Evolutionary conservation across 2,329 filamentous ascomycete species (phyloP).

Genomic region (Apiospora malaysiana): DNA sequence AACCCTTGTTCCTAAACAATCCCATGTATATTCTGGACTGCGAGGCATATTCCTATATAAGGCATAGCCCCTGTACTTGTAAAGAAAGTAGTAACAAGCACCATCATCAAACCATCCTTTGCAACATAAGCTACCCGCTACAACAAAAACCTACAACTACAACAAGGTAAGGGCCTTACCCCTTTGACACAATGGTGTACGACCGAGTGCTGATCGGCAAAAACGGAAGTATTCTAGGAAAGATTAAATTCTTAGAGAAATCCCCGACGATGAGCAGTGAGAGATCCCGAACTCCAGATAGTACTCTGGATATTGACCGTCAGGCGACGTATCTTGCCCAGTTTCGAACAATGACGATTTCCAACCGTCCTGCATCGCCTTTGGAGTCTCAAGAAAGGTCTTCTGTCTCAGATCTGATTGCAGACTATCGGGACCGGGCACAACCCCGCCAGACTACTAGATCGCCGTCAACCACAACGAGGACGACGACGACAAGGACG

Average conservation of each 20-base stretch:
- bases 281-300: not conserved
- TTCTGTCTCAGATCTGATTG: not conserved
- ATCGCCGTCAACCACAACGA: not conserved
- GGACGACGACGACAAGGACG: not conserved
- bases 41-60: not conserved
- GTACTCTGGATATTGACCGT: not conserved
- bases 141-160: not conserved
- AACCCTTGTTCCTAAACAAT: not conserved
- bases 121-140: not conserved
- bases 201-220: not conserved
- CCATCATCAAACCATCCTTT: not conserved
- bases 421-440: not conserved
- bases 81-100: not conserved
- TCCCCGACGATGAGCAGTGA: not conserved
- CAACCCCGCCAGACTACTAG: not conserved
- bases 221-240: slow-evolving; percentile 3
- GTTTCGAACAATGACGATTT: not conserved
- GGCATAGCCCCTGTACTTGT: not conserved
- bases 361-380: not conserved
- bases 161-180: not conserved
- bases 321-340: not conserved
- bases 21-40: not conserved
- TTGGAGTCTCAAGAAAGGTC: not conserved
- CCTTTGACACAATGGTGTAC: not conserved
- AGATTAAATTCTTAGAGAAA: not conserved